Conservation (phyloP, 768 basidiomycete species). For the Trametes cingulata region DNA sequence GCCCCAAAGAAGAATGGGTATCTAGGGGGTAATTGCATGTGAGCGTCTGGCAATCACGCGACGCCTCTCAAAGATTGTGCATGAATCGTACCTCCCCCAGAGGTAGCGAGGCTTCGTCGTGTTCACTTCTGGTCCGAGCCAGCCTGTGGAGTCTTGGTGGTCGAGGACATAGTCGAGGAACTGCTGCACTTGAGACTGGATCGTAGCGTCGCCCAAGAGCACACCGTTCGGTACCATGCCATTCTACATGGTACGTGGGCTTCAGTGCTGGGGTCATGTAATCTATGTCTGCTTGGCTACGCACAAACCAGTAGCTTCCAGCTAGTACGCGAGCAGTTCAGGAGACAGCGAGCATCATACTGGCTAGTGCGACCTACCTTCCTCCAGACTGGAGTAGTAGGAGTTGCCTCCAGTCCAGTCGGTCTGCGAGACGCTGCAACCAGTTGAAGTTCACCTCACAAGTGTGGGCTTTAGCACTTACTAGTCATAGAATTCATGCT, state of each 20-base stretch:
- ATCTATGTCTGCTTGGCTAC: slow-evolving; percentile 24
- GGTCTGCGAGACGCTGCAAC: slow-evolving; percentile 33
- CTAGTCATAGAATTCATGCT: slow-evolving; percentile 41
- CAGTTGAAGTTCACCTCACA: background rate
- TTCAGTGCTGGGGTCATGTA: background rate
- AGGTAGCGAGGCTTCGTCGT: slow-evolving; percentile 54
- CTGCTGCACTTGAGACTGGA: slow-evolving; percentile 46
- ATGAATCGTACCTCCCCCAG: slow-evolving; percentile 46
- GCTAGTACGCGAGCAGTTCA: slow-evolving; percentile 32
- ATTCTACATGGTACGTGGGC: slow-evolving; percentile 43
- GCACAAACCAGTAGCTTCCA: slow-evolving; percentile 60
- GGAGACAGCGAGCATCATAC: background rate
- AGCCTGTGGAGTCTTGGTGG: slow-evolving; percentile 54
- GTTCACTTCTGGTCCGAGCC: slow-evolving; percentile 57
- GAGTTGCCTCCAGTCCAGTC: slow-evolving; percentile 39
- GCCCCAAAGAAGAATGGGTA: slow-evolving; percentile 62
- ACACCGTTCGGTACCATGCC: slow-evolving; percentile 55
- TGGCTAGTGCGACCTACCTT: slow-evolving; percentile 27
- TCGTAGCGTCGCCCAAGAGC: slow-evolving; percentile 45
- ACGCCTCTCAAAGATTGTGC: too few relatives aligned
- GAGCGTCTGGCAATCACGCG: too few relatives aligned
- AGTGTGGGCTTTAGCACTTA: slow-evolving; percentile 6
- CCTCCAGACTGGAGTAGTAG: slow-evolving; percentile 38
- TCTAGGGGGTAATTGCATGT: slow-evolving; percentile 28
- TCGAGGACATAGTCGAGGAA: slow-evolving; percentile 53